Evolutionary conservation across 306 rosid species (phyloP).

Genomic region (Hippophae gyantsensis): DNA sequence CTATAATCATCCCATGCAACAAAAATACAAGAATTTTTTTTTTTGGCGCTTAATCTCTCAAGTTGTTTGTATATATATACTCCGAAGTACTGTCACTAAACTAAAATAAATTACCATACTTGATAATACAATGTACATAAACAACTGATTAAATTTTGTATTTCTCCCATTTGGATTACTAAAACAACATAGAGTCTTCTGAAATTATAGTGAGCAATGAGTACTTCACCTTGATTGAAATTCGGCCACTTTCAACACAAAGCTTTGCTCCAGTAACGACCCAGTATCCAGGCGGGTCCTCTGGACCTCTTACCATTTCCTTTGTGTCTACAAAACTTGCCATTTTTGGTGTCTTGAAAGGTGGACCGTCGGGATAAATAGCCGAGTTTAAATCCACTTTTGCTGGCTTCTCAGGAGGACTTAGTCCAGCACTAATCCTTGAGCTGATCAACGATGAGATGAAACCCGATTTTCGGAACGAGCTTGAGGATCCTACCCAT

Average conservation of each 20-base stretch:
- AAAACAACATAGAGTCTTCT: conserved; percentile 39
- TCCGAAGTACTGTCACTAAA: too few species aligned
- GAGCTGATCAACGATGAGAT: conserved; percentile 66
- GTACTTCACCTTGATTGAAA: conserved; percentile 68
- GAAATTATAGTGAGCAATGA: conserved; percentile 65
- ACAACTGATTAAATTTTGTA: too few species aligned
- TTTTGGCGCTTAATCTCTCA: too few species aligned
- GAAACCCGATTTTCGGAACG: conserved; percentile 67
- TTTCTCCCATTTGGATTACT: neutral
- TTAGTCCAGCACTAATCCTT: conserved; percentile 50
- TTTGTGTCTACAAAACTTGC: conserved; percentile 51
- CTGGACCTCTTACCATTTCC: conserved; percentile 79
- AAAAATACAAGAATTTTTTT: too few species aligned
- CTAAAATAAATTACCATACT: too few species aligned
- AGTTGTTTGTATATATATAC: too few species aligned
- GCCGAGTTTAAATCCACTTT: conserved; percentile 78
- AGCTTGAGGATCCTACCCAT: conserved; percentile 69
- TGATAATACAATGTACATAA: too few species aligned
- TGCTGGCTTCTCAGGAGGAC: conserved; percentile 32
- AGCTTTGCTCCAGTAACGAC: conserved; percentile 86
- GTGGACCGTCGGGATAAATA: conserved; percentile 62
- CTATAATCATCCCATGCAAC: too few species aligned
- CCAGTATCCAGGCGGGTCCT: conserved; percentile 85
- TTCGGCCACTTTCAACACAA: conserved; percentile 50
- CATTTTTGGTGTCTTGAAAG: conserved; percentile 57